phyloP scores from a whole-genome alignment of 2,329 filamentous ascomycete species.

The Thermomyces lanuginosus region DNA sequence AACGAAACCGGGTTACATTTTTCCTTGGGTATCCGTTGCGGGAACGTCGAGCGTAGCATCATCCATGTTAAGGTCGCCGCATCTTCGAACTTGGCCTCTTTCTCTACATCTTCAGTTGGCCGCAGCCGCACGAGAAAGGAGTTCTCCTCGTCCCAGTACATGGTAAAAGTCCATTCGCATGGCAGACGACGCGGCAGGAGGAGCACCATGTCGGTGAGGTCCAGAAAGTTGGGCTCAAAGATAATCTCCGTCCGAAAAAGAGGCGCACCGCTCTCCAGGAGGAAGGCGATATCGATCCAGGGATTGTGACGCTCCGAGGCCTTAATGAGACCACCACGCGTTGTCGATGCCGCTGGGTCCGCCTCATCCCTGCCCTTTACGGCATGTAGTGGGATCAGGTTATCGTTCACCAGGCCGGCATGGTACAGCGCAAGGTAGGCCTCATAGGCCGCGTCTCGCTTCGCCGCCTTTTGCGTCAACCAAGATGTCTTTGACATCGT shows the following conservation, averaged over 20 bases:
- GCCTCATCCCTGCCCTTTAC: constrained; percentile 26
- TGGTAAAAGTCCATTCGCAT: constrained; percentile 10
- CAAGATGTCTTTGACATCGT: constrained; percentile 41
- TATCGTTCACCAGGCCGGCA: constrained; percentile 57
- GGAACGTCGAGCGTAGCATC: constrained; percentile 10
- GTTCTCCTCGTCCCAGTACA: constrained; percentile 16
- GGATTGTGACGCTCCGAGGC: constrained; percentile 20
- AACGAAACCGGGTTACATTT: constrained; percentile 10
- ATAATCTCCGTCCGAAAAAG: constrained; percentile 10
- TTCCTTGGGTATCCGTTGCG: constrained; percentile 7
- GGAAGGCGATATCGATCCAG: constrained; percentile 20
- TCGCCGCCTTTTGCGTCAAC: constrained; percentile 54
- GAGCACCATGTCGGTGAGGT: constrained; percentile 10
- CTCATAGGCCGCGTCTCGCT: constrained; percentile 67
- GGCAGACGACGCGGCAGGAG: constrained; percentile 12
- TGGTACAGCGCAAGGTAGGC: constrained; percentile 56
- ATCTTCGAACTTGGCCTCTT: constrained; percentile 3
- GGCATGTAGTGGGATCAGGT: constrained; percentile 48
- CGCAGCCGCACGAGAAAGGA: constrained; percentile 9
- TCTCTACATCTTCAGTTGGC: constrained; percentile 2
- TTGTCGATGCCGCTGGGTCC: constrained; percentile 11
- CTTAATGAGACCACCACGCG: constrained; percentile 12
- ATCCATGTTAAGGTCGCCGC: constrained; percentile 9
- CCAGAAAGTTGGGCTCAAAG: constrained; percentile 7
- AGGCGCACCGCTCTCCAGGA: constrained; percentile 10